Evolutionary conservation across 192 early-diverging fungal genomes (phyloP).

Genomic region (Rhizophlyctis rosea): DNA sequence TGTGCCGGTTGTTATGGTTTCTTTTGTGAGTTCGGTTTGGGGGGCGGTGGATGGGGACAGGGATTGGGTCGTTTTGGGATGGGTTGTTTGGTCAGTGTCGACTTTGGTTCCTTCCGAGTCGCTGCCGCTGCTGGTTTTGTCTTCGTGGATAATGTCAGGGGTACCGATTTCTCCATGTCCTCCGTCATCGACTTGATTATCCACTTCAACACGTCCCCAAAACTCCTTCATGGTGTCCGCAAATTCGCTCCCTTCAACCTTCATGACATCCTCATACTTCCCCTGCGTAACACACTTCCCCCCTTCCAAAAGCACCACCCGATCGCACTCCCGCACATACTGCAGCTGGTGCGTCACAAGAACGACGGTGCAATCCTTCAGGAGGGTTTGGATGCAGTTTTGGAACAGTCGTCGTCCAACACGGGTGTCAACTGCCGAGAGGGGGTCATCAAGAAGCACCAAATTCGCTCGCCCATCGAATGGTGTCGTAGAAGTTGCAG

Average conservation of each 20-base stretch:
- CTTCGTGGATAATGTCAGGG: no score
- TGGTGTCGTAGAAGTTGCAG: no score
- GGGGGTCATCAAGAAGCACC: slow-evolving; percentile 46
- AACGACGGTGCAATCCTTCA: slow-evolving; percentile 35
- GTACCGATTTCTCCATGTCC: slow-evolving; percentile 11
- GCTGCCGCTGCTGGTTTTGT: no score
- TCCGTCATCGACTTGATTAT: slow-evolving; percentile 16
- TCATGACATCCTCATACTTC: slow-evolving; percentile 25
- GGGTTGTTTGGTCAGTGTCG: background rate
- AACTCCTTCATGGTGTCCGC: slow-evolving; percentile 27
- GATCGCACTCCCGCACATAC: slow-evolving; percentile 33
- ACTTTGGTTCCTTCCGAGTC: slow-evolving; percentile 4
- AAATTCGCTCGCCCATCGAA: no score
- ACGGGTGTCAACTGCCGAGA: slow-evolving; percentile 46
- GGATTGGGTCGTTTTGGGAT: background rate
- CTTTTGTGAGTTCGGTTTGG: slow-evolving; percentile 8
- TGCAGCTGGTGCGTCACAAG: slow-evolving; percentile 52
- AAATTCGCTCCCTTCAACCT: slow-evolving; percentile 15
- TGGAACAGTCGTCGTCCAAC: slow-evolving; percentile 47
- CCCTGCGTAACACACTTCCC: slow-evolving; percentile 29
- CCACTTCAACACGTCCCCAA: slow-evolving; percentile 20
- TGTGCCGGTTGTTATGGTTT: slow-evolving; percentile 23
- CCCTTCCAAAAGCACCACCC: slow-evolving; percentile 37
- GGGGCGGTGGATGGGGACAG: background rate
- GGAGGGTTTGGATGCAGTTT: slow-evolving; percentile 35